Percentiles rank a stretch among this genome's conserved stretches.
Evolutionary conservation across 345 rosid genomes (phyloP).

Genomic region (Murraya paniculata): DNA sequence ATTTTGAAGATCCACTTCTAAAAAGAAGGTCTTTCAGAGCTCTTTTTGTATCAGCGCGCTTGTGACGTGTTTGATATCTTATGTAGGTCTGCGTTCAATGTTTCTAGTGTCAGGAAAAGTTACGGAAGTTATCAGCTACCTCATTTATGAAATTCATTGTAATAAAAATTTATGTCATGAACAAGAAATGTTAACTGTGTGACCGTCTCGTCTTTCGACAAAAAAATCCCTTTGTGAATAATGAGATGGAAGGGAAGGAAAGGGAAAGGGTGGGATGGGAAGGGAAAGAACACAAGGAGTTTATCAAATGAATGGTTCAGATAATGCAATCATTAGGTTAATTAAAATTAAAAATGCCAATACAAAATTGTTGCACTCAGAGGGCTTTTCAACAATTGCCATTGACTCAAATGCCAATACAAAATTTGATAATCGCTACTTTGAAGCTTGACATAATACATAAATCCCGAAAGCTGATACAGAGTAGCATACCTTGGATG

Average conservation of each 20-base stretch:
- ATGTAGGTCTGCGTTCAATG: slow-evolving; percentile 34
- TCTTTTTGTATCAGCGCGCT: slow-evolving; percentile 51
- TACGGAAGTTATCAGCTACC: not conserved
- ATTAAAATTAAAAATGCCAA: not conserved
- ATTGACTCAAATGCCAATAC: not conserved
- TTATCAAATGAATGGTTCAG: no score
- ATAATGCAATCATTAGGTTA: no score
- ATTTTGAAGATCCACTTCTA: slow-evolving; percentile 25
- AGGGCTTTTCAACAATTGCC: not conserved
- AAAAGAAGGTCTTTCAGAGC: slow-evolving; percentile 50
- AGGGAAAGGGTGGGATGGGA: not conserved
- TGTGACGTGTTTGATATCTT: slow-evolving; percentile 50
- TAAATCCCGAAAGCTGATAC: not conserved
- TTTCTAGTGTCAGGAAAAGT: slow-evolving; percentile 18
- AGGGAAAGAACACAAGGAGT: not conserved
- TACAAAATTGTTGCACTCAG: not conserved
- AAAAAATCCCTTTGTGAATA: not conserved
- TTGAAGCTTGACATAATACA: not conserved
- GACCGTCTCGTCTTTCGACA: not conserved
- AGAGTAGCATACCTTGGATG: slow-evolving; percentile 36
- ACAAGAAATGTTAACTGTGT: not conserved
- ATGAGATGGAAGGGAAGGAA: no score
- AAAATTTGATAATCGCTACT: not conserved
- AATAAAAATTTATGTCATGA: not conserved
- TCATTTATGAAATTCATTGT: not conserved